phyloP scores from a whole-genome alignment of 2,329 filamentous ascomycete genomes.

The Botrytis elliptica region DNA sequence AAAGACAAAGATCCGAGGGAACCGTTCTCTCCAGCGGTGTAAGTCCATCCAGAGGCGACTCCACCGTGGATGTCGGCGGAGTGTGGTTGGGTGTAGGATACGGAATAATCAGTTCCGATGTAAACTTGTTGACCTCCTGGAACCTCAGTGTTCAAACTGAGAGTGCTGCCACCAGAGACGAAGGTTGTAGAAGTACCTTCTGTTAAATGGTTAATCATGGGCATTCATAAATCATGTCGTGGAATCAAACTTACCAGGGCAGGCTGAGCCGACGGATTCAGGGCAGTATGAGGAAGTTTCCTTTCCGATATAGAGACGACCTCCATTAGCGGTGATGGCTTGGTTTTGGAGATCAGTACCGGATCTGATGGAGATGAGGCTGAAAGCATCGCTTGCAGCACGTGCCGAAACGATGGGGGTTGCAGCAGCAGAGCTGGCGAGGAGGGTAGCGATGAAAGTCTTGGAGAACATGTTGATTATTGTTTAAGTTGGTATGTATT shows the following conservation, averaged over 20 bases:
- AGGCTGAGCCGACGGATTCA: not conserved
- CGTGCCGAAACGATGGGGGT: conserved; percentile 9
- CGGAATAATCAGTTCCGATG: not conserved
- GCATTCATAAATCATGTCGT: no score
- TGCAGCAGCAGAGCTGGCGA: conserved; percentile 22
- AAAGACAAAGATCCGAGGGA: not conserved
- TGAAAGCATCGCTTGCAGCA: not conserved
- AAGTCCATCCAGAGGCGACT: not conserved
- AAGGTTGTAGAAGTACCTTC: not conserved
- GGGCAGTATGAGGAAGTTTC: conserved; percentile 29
- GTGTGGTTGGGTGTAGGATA: conserved; percentile 5
- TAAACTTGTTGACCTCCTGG: conserved; percentile 21
- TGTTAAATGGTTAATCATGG: not conserved
- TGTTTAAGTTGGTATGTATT: not conserved
- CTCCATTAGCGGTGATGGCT: not conserved
- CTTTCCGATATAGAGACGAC: conserved; percentile 20
- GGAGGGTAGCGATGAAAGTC: conserved; percentile 20
- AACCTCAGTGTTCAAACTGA: not conserved
- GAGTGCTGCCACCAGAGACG: no score
- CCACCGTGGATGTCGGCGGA: not conserved
- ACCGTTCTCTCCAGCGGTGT: not conserved
- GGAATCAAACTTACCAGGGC: conserved; percentile 3
- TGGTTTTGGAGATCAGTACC: conserved; percentile 1
- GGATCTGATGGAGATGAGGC: conserved; percentile 26
- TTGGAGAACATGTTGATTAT: conserved; percentile 24